Percentiles rank a stretch among this genome's conserved stretches.
These are phyloP conservation scores for Lecanosticta acicola DNA, from an alignment of 2,329 filamentous ascomycete genomes.

Conservation along the genomic window DNA sequence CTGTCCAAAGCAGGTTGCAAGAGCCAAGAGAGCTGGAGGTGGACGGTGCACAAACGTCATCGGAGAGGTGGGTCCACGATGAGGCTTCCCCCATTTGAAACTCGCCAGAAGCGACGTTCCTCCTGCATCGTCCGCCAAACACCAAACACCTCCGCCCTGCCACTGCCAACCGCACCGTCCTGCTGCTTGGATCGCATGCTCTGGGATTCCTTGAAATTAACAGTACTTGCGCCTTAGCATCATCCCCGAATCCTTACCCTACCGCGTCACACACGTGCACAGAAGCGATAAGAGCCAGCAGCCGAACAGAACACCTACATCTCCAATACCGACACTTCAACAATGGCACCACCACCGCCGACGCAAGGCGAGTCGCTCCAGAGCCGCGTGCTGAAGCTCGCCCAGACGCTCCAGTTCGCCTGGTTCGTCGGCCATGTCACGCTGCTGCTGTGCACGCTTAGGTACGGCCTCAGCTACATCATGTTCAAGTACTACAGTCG, in stretches of 20 bases:
- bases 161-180: no score
- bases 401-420: constrained; percentile 84
- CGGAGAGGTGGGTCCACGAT: no score
- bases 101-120: no score
- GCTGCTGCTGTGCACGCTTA: constrained; percentile 73
- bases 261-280: background rate
- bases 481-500: constrained; percentile 79
- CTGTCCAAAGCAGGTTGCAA: no score
- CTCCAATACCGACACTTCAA: constrained; percentile 2
- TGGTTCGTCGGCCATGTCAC: constrained; percentile 69
- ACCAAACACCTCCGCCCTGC: no score
- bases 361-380: constrained; percentile 18
- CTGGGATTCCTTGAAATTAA: background rate
- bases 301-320: background rate
- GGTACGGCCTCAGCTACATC: constrained; percentile 80
- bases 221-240: background rate
- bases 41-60: no score
- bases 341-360: constrained; percentile 17
- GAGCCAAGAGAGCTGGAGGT: no score
- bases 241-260: background rate
- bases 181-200: background rate
- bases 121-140: no score
- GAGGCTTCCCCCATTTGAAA: no score
- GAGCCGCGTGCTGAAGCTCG: constrained; percentile 44
- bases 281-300: background rate